These are phyloP conservation scores for Diplosphaera chodatii DNA, from an alignment of 139 green algal genomes.

Conservation along the genomic window DNA sequence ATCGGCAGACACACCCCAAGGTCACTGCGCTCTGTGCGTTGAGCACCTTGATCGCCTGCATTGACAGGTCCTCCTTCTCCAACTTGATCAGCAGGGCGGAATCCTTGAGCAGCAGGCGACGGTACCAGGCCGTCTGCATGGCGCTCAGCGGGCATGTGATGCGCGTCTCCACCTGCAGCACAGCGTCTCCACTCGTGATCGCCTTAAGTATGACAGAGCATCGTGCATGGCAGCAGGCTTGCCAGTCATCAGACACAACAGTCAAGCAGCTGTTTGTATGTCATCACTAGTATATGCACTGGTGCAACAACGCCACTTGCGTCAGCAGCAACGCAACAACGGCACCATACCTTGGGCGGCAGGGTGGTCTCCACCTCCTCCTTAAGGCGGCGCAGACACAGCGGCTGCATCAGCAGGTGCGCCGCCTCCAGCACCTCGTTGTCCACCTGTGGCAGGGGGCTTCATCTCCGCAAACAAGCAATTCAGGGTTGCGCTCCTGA, in stretches of 20 bases:
- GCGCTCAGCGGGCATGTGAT: constrained; percentile 50
- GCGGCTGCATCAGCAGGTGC: constrained; percentile 63
- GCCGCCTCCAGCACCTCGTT: constrained; percentile 35
- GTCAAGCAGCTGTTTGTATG: too few species aligned
- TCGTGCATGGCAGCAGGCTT: too few species aligned
- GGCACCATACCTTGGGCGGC: constrained; percentile 31
- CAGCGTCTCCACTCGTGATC: too few species aligned
- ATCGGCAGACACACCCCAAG: too few species aligned
- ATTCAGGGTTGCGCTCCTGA: too few species aligned
- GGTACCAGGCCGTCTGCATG: constrained; percentile 53
- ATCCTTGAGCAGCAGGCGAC: constrained; percentile 43
- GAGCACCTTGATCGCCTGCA: constrained; percentile 5
- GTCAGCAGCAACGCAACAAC: background rate
- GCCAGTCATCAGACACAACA: too few species aligned
- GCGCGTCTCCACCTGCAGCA: constrained; percentile 57
- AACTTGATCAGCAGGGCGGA: constrained; percentile 20
- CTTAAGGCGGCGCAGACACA: constrained; percentile 78
- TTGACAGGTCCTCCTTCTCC: constrained; percentile 13
- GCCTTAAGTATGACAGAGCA: too few species aligned
- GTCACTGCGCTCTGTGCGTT: too few species aligned
- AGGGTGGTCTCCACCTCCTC: constrained; percentile 35
- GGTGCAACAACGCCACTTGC: background rate
- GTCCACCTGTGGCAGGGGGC: constrained; percentile 38
- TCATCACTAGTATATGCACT: too few species aligned
- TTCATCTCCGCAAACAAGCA: background rate